Conservation (phyloP, 2,329 filamentous ascomycete genomes). For the Paradendryphiella salina region DNA sequence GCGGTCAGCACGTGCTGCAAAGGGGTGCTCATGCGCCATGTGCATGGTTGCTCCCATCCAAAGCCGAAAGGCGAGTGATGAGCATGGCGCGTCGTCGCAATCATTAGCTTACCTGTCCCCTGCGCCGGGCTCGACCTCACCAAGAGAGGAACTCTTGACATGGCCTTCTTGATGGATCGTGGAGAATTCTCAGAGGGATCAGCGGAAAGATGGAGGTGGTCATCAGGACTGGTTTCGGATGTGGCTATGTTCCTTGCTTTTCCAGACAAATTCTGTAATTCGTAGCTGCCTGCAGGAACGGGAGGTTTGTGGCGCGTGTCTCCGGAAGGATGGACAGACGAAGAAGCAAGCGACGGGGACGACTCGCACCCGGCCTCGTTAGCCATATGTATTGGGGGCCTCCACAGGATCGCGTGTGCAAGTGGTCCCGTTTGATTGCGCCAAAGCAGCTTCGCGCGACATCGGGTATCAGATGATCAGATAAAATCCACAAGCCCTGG, state of each 20-base stretch:
- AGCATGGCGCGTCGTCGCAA: slow-evolving; percentile 12
- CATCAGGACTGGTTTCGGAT: slow-evolving; percentile 34
- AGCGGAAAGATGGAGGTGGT: slow-evolving; percentile 26
- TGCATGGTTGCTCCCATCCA: slow-evolving; percentile 7
- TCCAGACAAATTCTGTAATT: slow-evolving; percentile 34
- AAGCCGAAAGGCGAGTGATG: slow-evolving; percentile 1
- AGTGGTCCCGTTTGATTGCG: slow-evolving; percentile 25
- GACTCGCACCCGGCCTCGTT: slow-evolving; percentile 19
- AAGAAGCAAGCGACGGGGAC: slow-evolving; percentile 23
- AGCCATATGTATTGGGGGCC: slow-evolving; percentile 33
- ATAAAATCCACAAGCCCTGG: slow-evolving; percentile 19
- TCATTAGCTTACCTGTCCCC: slow-evolving; percentile 51
- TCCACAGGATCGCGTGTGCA: slow-evolving; percentile 26
- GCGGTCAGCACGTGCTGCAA: slow-evolving; percentile 11
- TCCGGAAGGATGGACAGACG: slow-evolving; percentile 25
- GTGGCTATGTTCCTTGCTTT: slow-evolving; percentile 36
- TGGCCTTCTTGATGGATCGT: slow-evolving; percentile 33
- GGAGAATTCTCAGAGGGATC: slow-evolving; percentile 19
- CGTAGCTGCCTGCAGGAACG: slow-evolving; percentile 34
- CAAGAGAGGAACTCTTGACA: slow-evolving; percentile 60
- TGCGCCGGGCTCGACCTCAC: slow-evolving; percentile 63
- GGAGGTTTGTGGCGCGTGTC: slow-evolving; percentile 25
- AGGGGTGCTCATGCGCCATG: slow-evolving; percentile 1
- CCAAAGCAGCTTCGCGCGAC: slow-evolving; percentile 28
- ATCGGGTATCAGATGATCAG: slow-evolving; percentile 32